Evolutionary conservation across 2,329 filamentous ascomycete species (phyloP).

Genomic region (Myriangium duriaei): DNA sequence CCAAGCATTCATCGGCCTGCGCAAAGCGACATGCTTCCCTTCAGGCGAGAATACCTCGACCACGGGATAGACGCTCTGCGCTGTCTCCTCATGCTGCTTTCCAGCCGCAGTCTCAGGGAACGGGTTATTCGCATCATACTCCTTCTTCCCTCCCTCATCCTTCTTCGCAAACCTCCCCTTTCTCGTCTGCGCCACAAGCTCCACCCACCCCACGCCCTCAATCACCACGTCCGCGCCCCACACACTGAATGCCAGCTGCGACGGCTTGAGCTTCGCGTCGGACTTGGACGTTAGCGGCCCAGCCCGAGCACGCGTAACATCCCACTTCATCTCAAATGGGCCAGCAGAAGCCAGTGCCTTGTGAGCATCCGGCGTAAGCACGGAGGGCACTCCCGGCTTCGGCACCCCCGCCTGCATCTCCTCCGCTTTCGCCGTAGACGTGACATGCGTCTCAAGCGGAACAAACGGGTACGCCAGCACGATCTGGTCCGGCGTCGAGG

Average conservation of each 20-base stretch:
- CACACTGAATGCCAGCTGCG: slow-evolving; percentile 65
- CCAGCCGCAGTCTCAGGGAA: slow-evolving; percentile 1
- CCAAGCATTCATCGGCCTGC: slow-evolving; percentile 61
- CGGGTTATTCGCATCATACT: slow-evolving; percentile 38
- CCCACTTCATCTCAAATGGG: slow-evolving; percentile 59
- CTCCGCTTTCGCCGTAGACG: slow-evolving; percentile 66
- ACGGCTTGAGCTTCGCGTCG: slow-evolving; percentile 50
- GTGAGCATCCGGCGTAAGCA: slow-evolving; percentile 40
- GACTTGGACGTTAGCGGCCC: slow-evolving; percentile 56
- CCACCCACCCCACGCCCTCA: slow-evolving; percentile 88
- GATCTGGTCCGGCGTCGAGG: slow-evolving; percentile 49
- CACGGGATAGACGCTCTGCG: slow-evolving; percentile 35
- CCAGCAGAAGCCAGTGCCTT: slow-evolving; percentile 49
- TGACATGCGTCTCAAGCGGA: slow-evolving; percentile 63
- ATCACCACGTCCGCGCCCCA: slow-evolving; percentile 74
- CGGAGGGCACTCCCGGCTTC: slow-evolving; percentile 43
- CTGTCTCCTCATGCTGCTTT: not conserved
- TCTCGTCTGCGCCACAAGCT: slow-evolving; percentile 59
- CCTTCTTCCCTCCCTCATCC: slow-evolving; percentile 38
- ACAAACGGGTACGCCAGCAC: slow-evolving; percentile 82
- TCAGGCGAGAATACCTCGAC: slow-evolving; percentile 79
- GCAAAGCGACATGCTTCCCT: slow-evolving; percentile 61
- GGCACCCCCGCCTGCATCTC: slow-evolving; percentile 55
- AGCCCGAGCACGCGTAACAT: slow-evolving; percentile 69
- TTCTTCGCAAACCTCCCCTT: slow-evolving; percentile 13